phyloP scores from a whole-genome alignment of 2,329 filamentous ascomycete species.

The Raffaelea deltoideospora region DNA sequence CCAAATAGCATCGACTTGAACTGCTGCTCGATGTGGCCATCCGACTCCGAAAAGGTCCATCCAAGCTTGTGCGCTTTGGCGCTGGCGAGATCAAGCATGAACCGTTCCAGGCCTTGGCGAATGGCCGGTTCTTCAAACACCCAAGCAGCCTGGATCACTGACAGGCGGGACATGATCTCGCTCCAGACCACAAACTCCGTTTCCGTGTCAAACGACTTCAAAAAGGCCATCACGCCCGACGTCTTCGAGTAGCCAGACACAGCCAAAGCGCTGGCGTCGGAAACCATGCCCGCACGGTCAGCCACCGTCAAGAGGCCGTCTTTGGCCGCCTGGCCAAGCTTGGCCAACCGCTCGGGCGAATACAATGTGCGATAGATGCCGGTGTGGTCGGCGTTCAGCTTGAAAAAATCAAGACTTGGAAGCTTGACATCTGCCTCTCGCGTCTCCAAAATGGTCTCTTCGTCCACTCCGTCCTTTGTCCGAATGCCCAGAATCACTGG shows the following conservation, averaged over 20 bases:
- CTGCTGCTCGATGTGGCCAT: slow-evolving; percentile 83
- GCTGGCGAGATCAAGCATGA: slow-evolving; percentile 65
- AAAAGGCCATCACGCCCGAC: slow-evolving; percentile 68
- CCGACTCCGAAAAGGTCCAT: slow-evolving; percentile 72
- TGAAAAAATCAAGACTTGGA: slow-evolving; percentile 76
- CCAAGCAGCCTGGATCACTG: slow-evolving; percentile 72
- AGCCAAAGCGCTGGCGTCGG: slow-evolving; percentile 79
- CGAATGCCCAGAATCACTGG: slow-evolving; percentile 80
- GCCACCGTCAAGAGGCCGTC: slow-evolving; percentile 68
- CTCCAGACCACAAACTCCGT: slow-evolving; percentile 90
- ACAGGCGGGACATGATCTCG: slow-evolving; percentile 69
- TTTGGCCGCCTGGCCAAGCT: slow-evolving; percentile 78
- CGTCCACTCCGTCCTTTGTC: slow-evolving; percentile 69
- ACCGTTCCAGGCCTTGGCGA: slow-evolving; percentile 64
- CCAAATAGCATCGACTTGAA: slow-evolving; percentile 90
- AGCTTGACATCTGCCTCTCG: slow-evolving; percentile 69
- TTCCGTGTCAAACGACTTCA: slow-evolving; percentile 77
- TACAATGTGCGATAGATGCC: slow-evolving; percentile 88
- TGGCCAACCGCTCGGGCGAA: slow-evolving; percentile 64
- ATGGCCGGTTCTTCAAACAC: slow-evolving; percentile 65
- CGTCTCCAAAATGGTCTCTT: slow-evolving; percentile 52
- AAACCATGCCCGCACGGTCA: slow-evolving; percentile 88
- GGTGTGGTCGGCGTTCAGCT: slow-evolving; percentile 89
- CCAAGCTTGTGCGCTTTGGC: slow-evolving; percentile 74
- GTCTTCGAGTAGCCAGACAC: slow-evolving; percentile 89